phyloP scores from a whole-genome alignment of 2,329 filamentous ascomycete species.

The Exophiala xenobiotica region DNA sequence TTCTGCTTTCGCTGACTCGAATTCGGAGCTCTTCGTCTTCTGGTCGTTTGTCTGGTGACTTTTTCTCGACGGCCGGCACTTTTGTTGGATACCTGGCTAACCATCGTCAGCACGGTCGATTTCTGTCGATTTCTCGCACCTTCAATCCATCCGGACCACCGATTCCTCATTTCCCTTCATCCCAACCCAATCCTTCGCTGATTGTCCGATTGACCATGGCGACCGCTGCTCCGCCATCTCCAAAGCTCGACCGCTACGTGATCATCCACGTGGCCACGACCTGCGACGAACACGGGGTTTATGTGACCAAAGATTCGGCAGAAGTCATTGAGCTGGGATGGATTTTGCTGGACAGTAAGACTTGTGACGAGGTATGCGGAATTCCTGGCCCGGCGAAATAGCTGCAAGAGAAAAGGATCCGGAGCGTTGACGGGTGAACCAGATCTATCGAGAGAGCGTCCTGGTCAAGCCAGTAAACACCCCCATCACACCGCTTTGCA shows the following conservation, averaged over 20 bases:
- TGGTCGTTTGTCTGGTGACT: slow-evolving; percentile 15
- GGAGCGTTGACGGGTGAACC: slow-evolving; percentile 27
- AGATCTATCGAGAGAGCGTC: slow-evolving; percentile 94
- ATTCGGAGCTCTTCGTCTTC: slow-evolving; percentile 16
- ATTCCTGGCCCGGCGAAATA: slow-evolving; percentile 16
- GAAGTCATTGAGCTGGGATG: slow-evolving; percentile 99
- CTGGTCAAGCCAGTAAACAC: slow-evolving; percentile 99
- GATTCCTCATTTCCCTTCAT: background rate
- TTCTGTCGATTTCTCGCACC: slow-evolving; percentile 9
- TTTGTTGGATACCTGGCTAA: slow-evolving; percentile 9
- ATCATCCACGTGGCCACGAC: slow-evolving; percentile 98
- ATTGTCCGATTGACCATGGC: slow-evolving; percentile 40
- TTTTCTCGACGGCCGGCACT: background rate
- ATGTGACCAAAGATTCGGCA: slow-evolving; percentile 98
- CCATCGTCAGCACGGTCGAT: slow-evolving; percentile 11
- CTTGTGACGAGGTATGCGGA: slow-evolving; percentile 78
- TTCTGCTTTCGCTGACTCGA: slow-evolving; percentile 26
- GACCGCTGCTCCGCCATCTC: slow-evolving; percentile 53
- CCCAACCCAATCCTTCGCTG: background rate
- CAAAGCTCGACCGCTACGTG: slow-evolving; percentile 90
- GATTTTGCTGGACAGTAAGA: slow-evolving; percentile 91
- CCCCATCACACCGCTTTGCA: slow-evolving; percentile 96
- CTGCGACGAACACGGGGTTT: slow-evolving; percentile 98
- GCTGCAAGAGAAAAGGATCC: slow-evolving; percentile 13
- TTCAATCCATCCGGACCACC: slow-evolving; percentile 6